Evolutionary conservation across 2,329 filamentous ascomycete species (phyloP).

Genomic region (Phoma sp.): DNA sequence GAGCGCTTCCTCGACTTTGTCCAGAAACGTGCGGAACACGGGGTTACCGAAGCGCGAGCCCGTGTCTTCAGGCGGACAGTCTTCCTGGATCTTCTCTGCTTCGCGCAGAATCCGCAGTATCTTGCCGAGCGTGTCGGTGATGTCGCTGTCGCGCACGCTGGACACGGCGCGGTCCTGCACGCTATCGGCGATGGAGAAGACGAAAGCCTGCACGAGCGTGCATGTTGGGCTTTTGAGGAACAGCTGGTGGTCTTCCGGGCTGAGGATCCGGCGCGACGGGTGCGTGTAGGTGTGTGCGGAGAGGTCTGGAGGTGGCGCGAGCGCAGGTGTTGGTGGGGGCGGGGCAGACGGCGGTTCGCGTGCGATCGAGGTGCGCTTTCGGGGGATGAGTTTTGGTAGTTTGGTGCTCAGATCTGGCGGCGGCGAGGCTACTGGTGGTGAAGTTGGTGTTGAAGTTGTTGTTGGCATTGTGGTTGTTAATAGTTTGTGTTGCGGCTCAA

Average conservation of each 20-base stretch:
- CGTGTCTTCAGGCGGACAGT: slow-evolving; percentile 82
- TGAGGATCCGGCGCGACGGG: slow-evolving; percentile 82
- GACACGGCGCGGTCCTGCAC: slow-evolving; percentile 75
- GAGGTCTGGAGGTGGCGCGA: slow-evolving; percentile 71
- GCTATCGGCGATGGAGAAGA: slow-evolving; percentile 85
- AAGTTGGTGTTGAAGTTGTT: not conserved
- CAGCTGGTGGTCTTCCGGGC: slow-evolving; percentile 76
- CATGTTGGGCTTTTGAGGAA: slow-evolving; percentile 82
- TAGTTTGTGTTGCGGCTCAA: not conserved
- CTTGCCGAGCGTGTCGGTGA: slow-evolving; percentile 66
- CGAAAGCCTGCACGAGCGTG: slow-evolving; percentile 78
- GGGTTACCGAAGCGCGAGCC: slow-evolving; percentile 96
- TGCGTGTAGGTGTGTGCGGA: slow-evolving; percentile 66
- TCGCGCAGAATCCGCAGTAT: slow-evolving; percentile 75
- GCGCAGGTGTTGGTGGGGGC: slow-evolving; percentile 74
- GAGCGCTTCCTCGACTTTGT: slow-evolving; percentile 60
- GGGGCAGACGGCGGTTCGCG: slow-evolving; percentile 53
- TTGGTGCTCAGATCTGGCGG: slow-evolving; percentile 35
- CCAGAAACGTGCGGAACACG: slow-evolving; percentile 82
- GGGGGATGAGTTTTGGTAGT: slow-evolving; percentile 47
- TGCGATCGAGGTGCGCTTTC: slow-evolving; percentile 33
- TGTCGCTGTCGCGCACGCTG: slow-evolving; percentile 61
- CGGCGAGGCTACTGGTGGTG: slow-evolving; percentile 3
- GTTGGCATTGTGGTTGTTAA: slow-evolving; percentile 6
- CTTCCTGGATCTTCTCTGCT: slow-evolving; percentile 69